phyloP scores from a whole-genome alignment of 371 early-diverging fungal species.

The Mortierella sp. region DNA sequence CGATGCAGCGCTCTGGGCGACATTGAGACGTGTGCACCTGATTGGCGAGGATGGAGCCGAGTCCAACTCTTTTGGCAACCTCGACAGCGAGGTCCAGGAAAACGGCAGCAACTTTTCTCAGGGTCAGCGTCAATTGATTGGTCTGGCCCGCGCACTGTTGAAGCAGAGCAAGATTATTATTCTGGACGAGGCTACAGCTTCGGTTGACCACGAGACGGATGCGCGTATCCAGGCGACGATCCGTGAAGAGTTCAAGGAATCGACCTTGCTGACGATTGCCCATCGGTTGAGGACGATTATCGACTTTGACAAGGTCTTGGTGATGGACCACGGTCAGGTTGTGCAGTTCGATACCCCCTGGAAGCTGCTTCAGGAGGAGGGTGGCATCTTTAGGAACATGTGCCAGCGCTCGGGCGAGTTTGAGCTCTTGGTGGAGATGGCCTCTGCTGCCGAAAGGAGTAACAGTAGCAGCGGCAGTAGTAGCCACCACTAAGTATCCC shows the following conservation, averaged over 20 bases:
- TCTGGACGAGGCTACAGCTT: conserved; percentile 90
- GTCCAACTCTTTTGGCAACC: conserved; percentile 61
- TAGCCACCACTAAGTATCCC: not conserved
- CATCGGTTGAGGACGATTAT: conserved; percentile 88
- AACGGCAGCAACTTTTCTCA: conserved; percentile 88
- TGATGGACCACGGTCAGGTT: conserved; percentile 84
- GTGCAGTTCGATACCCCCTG: conserved; percentile 83
- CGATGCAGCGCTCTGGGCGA: conserved; percentile 84
- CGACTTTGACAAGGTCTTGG: conserved; percentile 90
- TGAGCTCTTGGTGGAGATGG: conserved; percentile 59
- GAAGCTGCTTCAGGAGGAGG: conserved; percentile 66
- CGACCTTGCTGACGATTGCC: conserved; percentile 81
- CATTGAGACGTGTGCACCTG: conserved; percentile 73
- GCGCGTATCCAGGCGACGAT: conserved; percentile 85
- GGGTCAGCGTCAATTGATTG: conserved; percentile 92
- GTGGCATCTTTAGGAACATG: conserved; percentile 73
- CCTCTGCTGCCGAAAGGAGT: conserved; percentile 31
- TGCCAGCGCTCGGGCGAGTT: conserved; percentile 79
- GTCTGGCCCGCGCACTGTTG: conserved; percentile 87
- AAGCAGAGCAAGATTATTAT: conserved; percentile 81
- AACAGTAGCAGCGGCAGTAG: conserved; percentile 19
- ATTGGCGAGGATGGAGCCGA: conserved; percentile 67
- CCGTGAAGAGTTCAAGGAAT: conserved; percentile 73
- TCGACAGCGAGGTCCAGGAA: conserved; percentile 75
- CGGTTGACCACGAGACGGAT: conserved; percentile 79